Evolutionary conservation across 169 alveolate species (phyloP).

Genomic region (Condylostoma magnum): DNA sequence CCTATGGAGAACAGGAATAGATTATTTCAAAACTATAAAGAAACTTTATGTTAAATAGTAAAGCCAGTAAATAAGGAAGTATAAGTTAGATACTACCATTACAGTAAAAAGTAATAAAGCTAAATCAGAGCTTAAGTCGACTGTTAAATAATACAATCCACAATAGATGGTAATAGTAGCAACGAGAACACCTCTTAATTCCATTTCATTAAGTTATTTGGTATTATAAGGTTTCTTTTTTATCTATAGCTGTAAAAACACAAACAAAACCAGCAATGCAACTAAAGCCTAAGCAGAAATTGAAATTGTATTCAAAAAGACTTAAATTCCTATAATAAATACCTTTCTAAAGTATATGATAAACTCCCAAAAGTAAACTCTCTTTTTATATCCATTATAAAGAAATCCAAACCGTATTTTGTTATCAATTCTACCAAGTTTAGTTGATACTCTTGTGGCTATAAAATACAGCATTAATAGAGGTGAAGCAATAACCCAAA

Average conservation of each 20-base stretch:
- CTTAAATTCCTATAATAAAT: conserved; percentile 25
- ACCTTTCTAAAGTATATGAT: conserved; percentile 44
- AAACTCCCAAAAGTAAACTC: conserved; percentile 47
- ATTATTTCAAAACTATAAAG: no score
- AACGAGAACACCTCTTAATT: conserved; percentile 9
- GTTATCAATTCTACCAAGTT: conserved; percentile 8
- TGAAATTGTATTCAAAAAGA: conserved; percentile 20
- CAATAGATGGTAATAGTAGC: conserved; percentile 44
- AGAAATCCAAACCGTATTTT: conserved; percentile 41
- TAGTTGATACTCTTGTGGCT: neutral
- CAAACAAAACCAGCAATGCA: conserved; percentile 29
- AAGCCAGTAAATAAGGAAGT: conserved; percentile 7
- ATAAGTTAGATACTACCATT: neutral
- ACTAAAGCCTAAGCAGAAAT: conserved; percentile 35
- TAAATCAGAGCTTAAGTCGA: neutral
- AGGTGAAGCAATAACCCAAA: conserved; percentile 50
- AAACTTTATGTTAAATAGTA: no score
- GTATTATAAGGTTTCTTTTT: conserved; percentile 33
- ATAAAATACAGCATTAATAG: conserved; percentile 17
- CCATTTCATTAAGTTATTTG: conserved; percentile 34
- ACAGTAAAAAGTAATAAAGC: neutral
- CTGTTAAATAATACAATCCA: conserved; percentile 35
- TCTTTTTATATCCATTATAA: conserved; percentile 35
- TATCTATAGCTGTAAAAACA: conserved; percentile 19
- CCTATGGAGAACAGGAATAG: no score